A percentile compares a stretch with the other conserved stretches of the same genome.
Evolutionary conservation across 805 yeast genomes (phyloP).

Genomic region (Metschnikowia reukaufii): DNA sequence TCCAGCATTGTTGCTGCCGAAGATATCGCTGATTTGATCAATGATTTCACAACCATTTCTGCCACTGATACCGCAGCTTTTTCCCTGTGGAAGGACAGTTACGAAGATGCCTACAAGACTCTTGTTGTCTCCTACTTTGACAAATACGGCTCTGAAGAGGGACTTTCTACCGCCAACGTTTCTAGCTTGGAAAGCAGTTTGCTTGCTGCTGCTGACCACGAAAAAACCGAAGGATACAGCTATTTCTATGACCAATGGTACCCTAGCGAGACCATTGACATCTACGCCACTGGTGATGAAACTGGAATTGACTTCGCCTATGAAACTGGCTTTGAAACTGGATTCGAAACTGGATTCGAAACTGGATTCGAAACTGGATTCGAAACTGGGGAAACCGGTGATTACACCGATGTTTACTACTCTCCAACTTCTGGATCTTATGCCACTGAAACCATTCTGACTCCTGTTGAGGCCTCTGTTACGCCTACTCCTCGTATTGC

Average conservation of each 20-base stretch:
- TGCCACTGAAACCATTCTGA: not conserved
- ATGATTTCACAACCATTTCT: slow-evolving; percentile 1
- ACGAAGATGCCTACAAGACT: slow-evolving; percentile 2
- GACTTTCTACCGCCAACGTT: not conserved
- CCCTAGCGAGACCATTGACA: slow-evolving; percentile 1
- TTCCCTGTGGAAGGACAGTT: slow-evolving; percentile 1
- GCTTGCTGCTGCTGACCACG: slow-evolving; percentile 1
- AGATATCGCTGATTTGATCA: not conserved
- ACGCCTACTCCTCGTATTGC: not conserved
- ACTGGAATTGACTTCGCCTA: not conserved
- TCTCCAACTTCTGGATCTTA: not conserved
- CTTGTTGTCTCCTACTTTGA: not conserved
- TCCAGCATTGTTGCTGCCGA: slow-evolving; percentile 2
- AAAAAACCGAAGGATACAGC: not conserved
- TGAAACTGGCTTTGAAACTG: slow-evolving; percentile 1
- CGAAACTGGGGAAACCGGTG: not conserved
- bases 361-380: not conserved
- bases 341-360: not conserved
- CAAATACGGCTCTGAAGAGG: not conserved
- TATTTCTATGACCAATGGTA: slow-evolving; percentile 1
- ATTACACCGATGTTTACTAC: not conserved
- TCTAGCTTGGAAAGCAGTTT: slow-evolving; percentile 2
- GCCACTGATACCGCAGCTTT: not conserved
- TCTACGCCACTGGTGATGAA: slow-evolving; percentile 1
- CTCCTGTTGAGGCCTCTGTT: not conserved